Percentiles rank a stretch among this genome's conserved stretches.
Evolutionary conservation across 2,329 filamentous ascomycete species (phyloP).

Genomic region (Rhynchosporium graminicola): DNA sequence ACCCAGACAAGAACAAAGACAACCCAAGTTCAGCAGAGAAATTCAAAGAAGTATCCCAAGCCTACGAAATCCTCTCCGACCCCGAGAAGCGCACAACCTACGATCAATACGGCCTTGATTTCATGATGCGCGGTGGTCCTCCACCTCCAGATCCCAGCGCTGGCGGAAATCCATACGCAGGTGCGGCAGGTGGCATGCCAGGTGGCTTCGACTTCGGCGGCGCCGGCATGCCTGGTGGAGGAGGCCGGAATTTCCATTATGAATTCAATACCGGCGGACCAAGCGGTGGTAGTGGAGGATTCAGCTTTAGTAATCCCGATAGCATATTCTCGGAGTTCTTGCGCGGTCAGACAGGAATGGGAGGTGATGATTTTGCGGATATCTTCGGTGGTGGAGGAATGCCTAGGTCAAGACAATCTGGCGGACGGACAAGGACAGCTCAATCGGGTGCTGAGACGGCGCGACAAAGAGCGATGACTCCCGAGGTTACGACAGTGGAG

Average conservation of each 20-base stretch:
- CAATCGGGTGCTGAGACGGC: constrained; percentile 45
- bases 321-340: constrained; percentile 86
- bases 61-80: constrained; percentile 96
- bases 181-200: constrained; percentile 55
- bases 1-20: constrained; percentile 98
- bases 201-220: constrained; percentile 51
- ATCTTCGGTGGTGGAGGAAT: constrained; percentile 47
- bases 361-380: constrained; percentile 51
- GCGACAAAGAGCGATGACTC: constrained; percentile 53
- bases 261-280: constrained; percentile 49
- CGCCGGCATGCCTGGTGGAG: constrained; percentile 56
- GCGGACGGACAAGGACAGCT: constrained; percentile 47
- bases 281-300: constrained; percentile 57
- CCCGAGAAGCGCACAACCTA: constrained; percentile 96
- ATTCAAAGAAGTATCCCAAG: constrained; percentile 97
- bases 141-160: constrained; percentile 61
- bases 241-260: constrained; percentile 50
- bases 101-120: constrained; percentile 92
- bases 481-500: constrained; percentile 90
- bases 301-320: constrained; percentile 80
- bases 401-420: constrained; percentile 46
- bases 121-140: constrained; percentile 78
- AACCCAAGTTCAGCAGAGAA: constrained; percentile 83
- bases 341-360: constrained; percentile 52
- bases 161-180: constrained; percentile 59